Conservation (phyloP, 1,284 basidiomycete genomes). For the Apiotrichum sp. region DNA sequence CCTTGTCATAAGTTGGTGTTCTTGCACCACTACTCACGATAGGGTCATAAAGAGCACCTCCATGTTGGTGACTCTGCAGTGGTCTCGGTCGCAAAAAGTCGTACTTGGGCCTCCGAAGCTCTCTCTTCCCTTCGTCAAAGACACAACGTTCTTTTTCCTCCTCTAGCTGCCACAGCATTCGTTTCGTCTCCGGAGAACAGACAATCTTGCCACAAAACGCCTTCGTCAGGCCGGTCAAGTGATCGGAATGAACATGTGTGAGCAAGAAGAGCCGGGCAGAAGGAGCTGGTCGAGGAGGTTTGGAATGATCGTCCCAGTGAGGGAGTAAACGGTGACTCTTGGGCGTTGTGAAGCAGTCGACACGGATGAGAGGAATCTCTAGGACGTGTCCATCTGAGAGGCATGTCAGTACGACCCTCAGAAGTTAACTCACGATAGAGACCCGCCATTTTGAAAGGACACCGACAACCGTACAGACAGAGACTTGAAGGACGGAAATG, state of each 20-base stretch:
- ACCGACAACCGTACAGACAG: no score
- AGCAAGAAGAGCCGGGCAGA: conserved; percentile 64
- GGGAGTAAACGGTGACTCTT: conserved; percentile 11
- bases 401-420: no score
- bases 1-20: conserved; percentile 10
- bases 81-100: background rate
- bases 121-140: conserved; percentile 53
- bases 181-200: conserved; percentile 72
- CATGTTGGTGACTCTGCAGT: conserved; percentile 7
- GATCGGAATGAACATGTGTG: conserved; percentile 78
- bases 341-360: conserved; percentile 62
- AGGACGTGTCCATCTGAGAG: conserved; percentile 40
- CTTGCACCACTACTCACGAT: conserved; percentile 22
- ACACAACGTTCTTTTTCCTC: conserved; percentile 57
- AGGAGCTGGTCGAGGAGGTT: conserved; percentile 26
- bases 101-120: conserved; percentile 55
- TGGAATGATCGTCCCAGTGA: conserved; percentile 1
- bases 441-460: conserved; percentile 26
- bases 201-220: conserved; percentile 52
- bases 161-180: conserved; percentile 71
- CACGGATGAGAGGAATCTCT: conserved; percentile 62
- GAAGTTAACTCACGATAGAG: conserved; percentile 25
- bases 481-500: no score
- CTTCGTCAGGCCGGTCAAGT: conserved; percentile 45
- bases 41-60: conserved; percentile 17